These are phyloP conservation scores for Waltergamsia citrina DNA, from an alignment of 2,329 filamentous ascomycete species.

Conservation along the genomic window DNA sequence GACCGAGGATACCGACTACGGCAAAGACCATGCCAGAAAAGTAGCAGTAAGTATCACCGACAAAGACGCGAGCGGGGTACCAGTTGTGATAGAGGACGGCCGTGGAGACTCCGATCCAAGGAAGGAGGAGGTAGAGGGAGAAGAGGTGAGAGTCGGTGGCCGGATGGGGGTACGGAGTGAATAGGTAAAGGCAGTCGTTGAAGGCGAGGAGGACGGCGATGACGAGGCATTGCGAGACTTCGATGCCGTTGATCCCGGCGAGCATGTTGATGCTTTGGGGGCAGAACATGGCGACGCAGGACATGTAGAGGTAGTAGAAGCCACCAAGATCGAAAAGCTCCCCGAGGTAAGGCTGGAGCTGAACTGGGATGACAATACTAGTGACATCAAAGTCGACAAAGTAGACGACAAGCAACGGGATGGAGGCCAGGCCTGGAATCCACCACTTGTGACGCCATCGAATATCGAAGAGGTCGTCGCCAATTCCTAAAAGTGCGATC, in stretches of 20 bases:
- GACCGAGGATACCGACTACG: slow-evolving; percentile 89
- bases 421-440: slow-evolving; percentile 87
- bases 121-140: slow-evolving; percentile 87
- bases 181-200: slow-evolving; percentile 84
- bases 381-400: slow-evolving; percentile 98
- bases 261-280: slow-evolving; percentile 99
- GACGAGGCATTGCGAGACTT: slow-evolving; percentile 88
- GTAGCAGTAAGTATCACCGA: slow-evolving; percentile 98
- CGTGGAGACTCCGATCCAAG: slow-evolving; percentile 85
- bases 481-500: slow-evolving; percentile 82
- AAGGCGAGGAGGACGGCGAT: slow-evolving; percentile 74
- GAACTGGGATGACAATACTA: slow-evolving; percentile 82
- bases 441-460: slow-evolving; percentile 98
- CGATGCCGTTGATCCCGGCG: slow-evolving; percentile 98
- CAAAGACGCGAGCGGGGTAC: slow-evolving; percentile 92
- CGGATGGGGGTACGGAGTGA: slow-evolving; percentile 77
- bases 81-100: slow-evolving; percentile 88
- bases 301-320: slow-evolving; percentile 96
- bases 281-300: slow-evolving; percentile 90
- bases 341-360: slow-evolving; percentile 75
- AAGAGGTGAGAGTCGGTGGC: slow-evolving; percentile 94
- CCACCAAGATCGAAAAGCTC: slow-evolving; percentile 73
- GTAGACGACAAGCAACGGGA: slow-evolving; percentile 92
- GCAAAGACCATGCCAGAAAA: slow-evolving; percentile 99
- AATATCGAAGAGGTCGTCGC: slow-evolving; percentile 96